A percentile compares a stretch with the other conserved stretches of the same genome.
phyloP scores from a whole-genome alignment of 306 rosid species.

The Abrus pulchellus region DNA sequence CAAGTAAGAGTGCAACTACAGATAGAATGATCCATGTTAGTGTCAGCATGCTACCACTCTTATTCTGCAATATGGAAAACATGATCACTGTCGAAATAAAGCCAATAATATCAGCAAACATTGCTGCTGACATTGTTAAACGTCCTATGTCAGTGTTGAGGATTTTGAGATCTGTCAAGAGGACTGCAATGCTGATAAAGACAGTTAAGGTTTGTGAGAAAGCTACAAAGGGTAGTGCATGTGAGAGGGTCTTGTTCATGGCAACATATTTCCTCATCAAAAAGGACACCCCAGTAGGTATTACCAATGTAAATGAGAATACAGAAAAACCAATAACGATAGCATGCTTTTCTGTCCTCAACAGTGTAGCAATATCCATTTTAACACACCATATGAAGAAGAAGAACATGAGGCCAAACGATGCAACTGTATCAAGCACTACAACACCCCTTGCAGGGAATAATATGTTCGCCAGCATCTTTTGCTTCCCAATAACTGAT shows the following conservation, averaged over 20 bases:
- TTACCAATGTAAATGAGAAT: slow-evolving; percentile 39
- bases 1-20: neutral
- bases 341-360: slow-evolving; percentile 58
- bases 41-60: neutral
- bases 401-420: slow-evolving; percentile 64
- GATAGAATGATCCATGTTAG: slow-evolving; percentile 30
- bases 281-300: slow-evolving; percentile 29
- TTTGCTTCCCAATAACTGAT: slow-evolving; percentile 57
- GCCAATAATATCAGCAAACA: slow-evolving; percentile 56
- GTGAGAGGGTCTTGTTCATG: slow-evolving; percentile 37
- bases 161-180: slow-evolving; percentile 66
- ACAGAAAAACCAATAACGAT: slow-evolving; percentile 51
- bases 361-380: slow-evolving; percentile 47
- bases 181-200: slow-evolving; percentile 54
- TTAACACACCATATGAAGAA: slow-evolving; percentile 59
- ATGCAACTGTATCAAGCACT: slow-evolving; percentile 53
- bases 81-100: neutral
- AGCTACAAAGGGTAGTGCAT: slow-evolving; percentile 46
- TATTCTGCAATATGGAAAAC: slow-evolving; percentile 30
- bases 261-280: slow-evolving; percentile 1
- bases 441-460: slow-evolving; percentile 58
- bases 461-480: slow-evolving; percentile 23
- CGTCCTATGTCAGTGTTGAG: slow-evolving; percentile 72
- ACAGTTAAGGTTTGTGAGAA: slow-evolving; percentile 56
- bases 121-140: slow-evolving; percentile 57